Base-by-base conservation (phyloP, 495 filamentous ascomycete genomes). In the Penicillium simplicissimum region DNA sequence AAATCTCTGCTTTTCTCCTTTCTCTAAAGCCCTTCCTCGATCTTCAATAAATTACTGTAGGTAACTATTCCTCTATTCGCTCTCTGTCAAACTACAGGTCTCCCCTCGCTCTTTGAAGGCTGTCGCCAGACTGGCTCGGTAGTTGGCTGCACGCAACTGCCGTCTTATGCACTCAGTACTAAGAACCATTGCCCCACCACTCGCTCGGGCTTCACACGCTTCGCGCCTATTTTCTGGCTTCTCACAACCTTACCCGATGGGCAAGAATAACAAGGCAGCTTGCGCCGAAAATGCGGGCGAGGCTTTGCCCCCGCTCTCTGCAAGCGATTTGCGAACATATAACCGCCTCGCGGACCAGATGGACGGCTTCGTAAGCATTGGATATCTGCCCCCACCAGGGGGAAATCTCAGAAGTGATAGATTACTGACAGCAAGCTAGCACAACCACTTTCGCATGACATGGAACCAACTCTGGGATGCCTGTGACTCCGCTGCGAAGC, bases 301-400 rank as follows among this genome's bases (percentile, higher is more conserved):
- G 25, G 8, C 49, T 2, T 55, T 71, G 9, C 67, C 83, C 4
- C 77, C 81, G 53, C 75, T 89, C 17, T 81, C 80, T 6, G 61
- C 80, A 2, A 61, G 71, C 47, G 87, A 90, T 36, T 90, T 89
- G 61, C 68, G 77, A 21, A 67, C 72, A 33, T 95, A 90, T 71
- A 93, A 94, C 74, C 81, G 83, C 14, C 73, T 93, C 63, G 86
- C 91, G 2, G 89, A 90, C 64, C 80, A 85, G 53, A 96, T 96
- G 91, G 85, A 94, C 31, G 78, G 83, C 35, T 90, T 88, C 70
- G 87, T 90, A 76, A 52, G 82, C 48, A 19, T 75, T 23, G 38
- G 8, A n/a, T 43, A 35, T 9, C 4, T 4, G 25, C 57, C 48
- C 36, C 47, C 23, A 25, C 23, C 47, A 13, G 14, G 17, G 15